These are phyloP conservation scores for Escovopsis sp. DNA, from an alignment of 2,329 filamentous ascomycete species.

Conservation along the genomic window DNA sequence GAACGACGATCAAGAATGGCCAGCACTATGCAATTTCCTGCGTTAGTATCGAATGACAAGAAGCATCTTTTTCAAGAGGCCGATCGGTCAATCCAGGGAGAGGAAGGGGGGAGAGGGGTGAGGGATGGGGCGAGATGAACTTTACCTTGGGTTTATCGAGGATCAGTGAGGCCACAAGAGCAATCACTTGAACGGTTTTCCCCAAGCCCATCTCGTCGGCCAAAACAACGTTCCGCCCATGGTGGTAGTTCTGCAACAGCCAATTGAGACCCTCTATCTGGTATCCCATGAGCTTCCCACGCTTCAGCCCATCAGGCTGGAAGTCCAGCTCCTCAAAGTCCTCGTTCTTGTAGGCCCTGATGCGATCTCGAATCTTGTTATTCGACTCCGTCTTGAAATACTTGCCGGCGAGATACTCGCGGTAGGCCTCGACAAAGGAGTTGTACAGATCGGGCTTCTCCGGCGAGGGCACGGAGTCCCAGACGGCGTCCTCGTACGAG, in stretches of 20 bases:
- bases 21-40: slow-evolving; percentile 50
- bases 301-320: slow-evolving; percentile 59
- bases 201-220: slow-evolving; percentile 98
- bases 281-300: slow-evolving; percentile 81
- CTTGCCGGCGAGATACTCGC: slow-evolving; percentile 68
- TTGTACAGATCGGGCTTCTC: slow-evolving; percentile 53
- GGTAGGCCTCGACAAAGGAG: slow-evolving; percentile 70
- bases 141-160: slow-evolving; percentile 41
- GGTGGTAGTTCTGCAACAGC: slow-evolving; percentile 82
- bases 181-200: slow-evolving; percentile 89
- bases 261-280: slow-evolving; percentile 90
- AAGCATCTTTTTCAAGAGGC: background rate
- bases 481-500: slow-evolving; percentile 77
- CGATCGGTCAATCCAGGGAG: no score
- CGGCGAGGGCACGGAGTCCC: slow-evolving; percentile 63
- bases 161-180: slow-evolving; percentile 59
- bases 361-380: slow-evolving; percentile 46
- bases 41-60: slow-evolving; percentile 5
- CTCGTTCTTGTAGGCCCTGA: slow-evolving; percentile 49
- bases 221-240: slow-evolving; percentile 70
- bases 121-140: background rate
- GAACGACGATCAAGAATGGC: slow-evolving; percentile 86
- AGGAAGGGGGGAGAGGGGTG: background rate
- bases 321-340: slow-evolving; percentile 54
- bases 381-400: slow-evolving; percentile 47